Base-by-base conservation (phyloP, 345 rosid genomes). In the Boechera divaricarpa region DNA sequence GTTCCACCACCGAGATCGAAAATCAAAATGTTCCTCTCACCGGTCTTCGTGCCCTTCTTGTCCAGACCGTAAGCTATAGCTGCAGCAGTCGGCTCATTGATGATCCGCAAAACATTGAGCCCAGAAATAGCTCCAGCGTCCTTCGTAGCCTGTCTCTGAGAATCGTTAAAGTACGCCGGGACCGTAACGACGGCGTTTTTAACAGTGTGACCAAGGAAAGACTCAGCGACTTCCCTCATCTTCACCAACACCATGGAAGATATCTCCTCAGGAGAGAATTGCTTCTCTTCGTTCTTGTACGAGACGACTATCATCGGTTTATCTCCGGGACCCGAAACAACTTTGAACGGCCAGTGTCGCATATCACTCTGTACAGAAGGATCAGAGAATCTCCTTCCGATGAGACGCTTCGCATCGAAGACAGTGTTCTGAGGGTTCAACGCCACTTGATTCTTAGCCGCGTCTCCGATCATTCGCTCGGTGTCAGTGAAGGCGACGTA, bases 1-100 rank as follows among this genome's bases (percentile, higher is more conserved):
- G 93, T 88, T 38, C 92, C 92, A 2, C 92, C 92, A 5, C 92
- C 92, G 0, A 88, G 76, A 67, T 88, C 92, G 29, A 88, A 88
- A 15, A 88, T 82, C 69, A 82, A 38, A 1, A 82, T 66, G 7
- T 79, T 82, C 28, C 62, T 62, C 73, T 82, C 85, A 41, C 85
- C 85, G 0, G 57, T 13, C 68, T 67, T 76, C 0, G 85, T 62
- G 0, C 73, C 79, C 26, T 82, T 82, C 74, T 82, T 79, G 54
- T 82, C 85, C 10, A 82, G 3, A 4, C 85, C 85, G 0, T 82
- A 82, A 1, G 83, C 85, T 2, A 82, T 79, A 3, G 83, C 83
- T 5, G 85, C 85, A 13, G 79, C 83, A 5, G 85, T 82, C 6
- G 85, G 85, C 63, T 79, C 85, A 44, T 82, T 82, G 11, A 82